Evolutionary conservation across 116 monocot genomes (phyloP), one percentile per base, ranked within the genome.

Genomic region (Phalaenopsis hybrid): DNA sequence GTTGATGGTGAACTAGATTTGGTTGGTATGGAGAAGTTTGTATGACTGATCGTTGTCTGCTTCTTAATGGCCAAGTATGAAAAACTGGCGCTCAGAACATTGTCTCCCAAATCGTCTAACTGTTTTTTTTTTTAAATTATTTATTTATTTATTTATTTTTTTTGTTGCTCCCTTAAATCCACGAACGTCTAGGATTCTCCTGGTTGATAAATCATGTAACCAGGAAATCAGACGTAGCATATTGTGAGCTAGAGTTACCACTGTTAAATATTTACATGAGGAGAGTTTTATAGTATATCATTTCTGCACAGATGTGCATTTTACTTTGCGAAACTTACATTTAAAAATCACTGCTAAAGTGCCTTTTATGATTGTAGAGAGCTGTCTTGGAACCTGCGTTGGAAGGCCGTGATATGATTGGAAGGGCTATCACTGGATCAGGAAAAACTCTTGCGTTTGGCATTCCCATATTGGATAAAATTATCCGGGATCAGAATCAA

Each of bases 351-450:
- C 31, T 31, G 31, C 31, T 31, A 31, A 31, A 0, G 31, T 31
- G 31, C 31, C 31, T 31, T 31, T 84, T 18, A 63, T 79, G 44
- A 70, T 78, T 83, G 72, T 44, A 87, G 87, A 87, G 83, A 50
- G 87, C 87, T 61, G 87, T 87, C 7, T 74, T 87, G 83, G 87
- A 83, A 50, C 83, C 83, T 57, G 83, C 83, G 15, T 76, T 88
- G 88, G 85, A 88, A 77, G 88, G 88, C 28, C 79, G 84, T 28
- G 88, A 88, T 59, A 84, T 88, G 84, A 85, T 88, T 82, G 88
- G 84, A 49, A 82, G 88, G 76, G 88, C 88, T 70, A 85, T 82
- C 18, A 88, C 88, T 70, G 88, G 88, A 44, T 82, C 88, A 57
- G 88, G 88, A n/a, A 88, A 88, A 48, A 88, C 88, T 41, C 78